Base-by-base conservation (phyloP, 257 asterid genomes). In the Penstemon eatonii region DNA sequence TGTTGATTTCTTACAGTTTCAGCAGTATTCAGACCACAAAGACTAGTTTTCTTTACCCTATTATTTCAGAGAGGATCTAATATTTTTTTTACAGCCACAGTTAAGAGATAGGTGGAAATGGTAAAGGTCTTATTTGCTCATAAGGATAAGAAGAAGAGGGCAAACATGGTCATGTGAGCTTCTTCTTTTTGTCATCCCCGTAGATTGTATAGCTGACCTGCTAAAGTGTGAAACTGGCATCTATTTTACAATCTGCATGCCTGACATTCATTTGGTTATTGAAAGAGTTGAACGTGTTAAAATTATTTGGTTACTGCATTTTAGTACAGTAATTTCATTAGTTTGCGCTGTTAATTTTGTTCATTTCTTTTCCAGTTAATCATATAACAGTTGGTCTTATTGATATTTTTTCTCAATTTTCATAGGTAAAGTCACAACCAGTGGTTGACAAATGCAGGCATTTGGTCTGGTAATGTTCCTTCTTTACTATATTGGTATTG, bases 381-480 rank as follows among this genome's bases (percentile, higher is more conserved):
- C 2, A 6, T 44, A 42, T 45, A 15, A 15, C 38, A 53, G 39
- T 7, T 63, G 42, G 39, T 44, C 60, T 56, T 43, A 45, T 76
- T 74, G 51, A 68, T 68, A 68, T 60, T 37, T 12, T 64, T 62
- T 71, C 40, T 60, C 15, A 57, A 70, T 58, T 56, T 79, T 68
- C 73, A 77, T 67, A 91, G 97, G 97, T 92, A 42, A 92, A 92
- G 80, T 85, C 96, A 45, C 97, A 86, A 63, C 98, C 98, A 38
- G 85, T 92, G 80, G 86, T 88, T 58, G 98, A 92, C 86, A 85
- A 79, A 76, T 55, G 77, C 84, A 82, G 89, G 78, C 84, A 88
- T 73, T 75, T 92, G 87, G 94, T 90, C 74, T 92, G 98, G 98
- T 91, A 91, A 83, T 43, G 19, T 63, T 68, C 58, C n/a, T 42